These are phyloP conservation scores for Diaporthe ilicicola DNA, from an alignment of 2,329 filamentous ascomycete genomes.

Conservation along the genomic window DNA sequence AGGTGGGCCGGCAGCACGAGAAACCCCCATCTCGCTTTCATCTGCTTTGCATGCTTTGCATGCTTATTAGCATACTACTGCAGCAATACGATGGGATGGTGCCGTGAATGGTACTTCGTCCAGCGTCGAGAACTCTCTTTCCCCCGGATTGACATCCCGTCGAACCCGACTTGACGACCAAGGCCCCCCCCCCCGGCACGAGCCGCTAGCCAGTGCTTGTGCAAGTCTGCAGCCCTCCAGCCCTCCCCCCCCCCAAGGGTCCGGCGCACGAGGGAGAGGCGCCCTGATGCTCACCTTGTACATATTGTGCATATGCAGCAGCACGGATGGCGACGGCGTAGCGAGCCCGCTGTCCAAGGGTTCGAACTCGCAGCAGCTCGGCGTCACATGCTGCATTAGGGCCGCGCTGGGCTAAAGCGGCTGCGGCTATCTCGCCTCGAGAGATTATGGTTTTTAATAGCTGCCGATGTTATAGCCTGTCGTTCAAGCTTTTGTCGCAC, in stretches of 20 bases:
- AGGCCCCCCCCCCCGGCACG: neutral
- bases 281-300: neutral
- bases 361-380: conserved; percentile 17
- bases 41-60: neutral
- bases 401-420: neutral
- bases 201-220: conserved; percentile 1
- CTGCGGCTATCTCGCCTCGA: conserved; percentile 25
- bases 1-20: conserved; percentile 6
- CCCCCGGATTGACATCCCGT: conserved; percentile 2
- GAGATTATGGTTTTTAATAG: neutral
- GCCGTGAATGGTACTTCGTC: neutral
- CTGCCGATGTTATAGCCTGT: neutral
- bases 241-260: too few relatives aligned
- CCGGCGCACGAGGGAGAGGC: neutral
- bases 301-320: neutral
- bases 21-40: neutral
- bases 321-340: conserved; percentile 13
- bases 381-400: conserved; percentile 17
- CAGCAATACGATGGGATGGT: neutral
- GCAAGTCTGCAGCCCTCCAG: neutral
- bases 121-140: neutral
- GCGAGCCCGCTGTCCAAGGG: conserved; percentile 11
- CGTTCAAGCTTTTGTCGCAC: conserved; percentile 17
- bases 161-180: too few relatives aligned
- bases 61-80: neutral